phyloP scores from a whole-genome alignment of 2,329 filamentous ascomycete species.

The Pseudocercospora cruenta region DNA sequence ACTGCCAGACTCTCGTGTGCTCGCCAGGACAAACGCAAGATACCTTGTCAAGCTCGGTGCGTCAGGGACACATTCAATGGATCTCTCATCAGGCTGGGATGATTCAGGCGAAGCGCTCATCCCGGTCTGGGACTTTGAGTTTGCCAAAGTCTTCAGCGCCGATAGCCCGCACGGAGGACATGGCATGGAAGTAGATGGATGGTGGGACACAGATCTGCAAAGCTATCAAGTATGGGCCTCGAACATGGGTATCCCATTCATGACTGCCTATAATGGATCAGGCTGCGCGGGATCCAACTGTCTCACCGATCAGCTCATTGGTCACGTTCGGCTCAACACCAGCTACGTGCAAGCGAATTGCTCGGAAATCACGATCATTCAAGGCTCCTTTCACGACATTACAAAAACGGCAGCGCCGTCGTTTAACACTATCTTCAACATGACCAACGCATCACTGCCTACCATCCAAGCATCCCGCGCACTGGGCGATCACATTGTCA shows the following conservation, averaged over 20 bases:
- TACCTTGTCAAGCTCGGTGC: conserved; percentile 1
- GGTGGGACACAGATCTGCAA: conserved; percentile 5
- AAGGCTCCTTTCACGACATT: background rate
- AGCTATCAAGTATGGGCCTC: background rate
- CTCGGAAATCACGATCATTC: background rate
- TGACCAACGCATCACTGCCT: background rate
- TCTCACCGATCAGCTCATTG: background rate
- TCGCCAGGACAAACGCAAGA: background rate
- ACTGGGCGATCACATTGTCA: background rate
- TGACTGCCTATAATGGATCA: background rate
- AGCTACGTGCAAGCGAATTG: conserved; percentile 8
- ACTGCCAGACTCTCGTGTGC: conserved; percentile 1
- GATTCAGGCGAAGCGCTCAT: conserved; percentile 5
- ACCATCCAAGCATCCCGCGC: background rate
- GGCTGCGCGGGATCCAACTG: background rate
- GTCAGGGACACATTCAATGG: conserved; percentile 5
- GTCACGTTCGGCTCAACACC: background rate
- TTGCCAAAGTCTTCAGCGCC: background rate
- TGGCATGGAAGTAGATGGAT: background rate
- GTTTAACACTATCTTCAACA: conserved; percentile 5
- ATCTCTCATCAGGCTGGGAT: conserved; percentile 4
- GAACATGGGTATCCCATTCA: background rate
- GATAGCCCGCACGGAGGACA: conserved; percentile 6
- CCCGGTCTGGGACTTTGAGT: conserved; percentile 3
- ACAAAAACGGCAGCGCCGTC: background rate